Base-by-base conservation (phyloP, 176 grass and related monocot species). In the Puya raimondii region DNA sequence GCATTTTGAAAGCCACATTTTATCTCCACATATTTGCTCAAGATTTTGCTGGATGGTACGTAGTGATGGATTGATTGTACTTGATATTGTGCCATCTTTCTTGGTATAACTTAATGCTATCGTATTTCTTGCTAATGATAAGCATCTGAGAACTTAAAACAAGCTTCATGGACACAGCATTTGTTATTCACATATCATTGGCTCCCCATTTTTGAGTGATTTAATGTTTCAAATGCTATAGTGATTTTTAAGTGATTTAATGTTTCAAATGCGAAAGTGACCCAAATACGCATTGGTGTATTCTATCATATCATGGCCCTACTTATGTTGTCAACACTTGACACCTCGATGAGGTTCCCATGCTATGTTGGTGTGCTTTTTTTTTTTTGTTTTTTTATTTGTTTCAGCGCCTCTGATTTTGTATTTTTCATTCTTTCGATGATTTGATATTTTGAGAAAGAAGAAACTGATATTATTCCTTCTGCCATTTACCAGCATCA, bases 401-500 rank as follows among this genome's bases (percentile, higher is more conserved):
- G 1, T 26, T 26, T 26, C 25, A 26, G 25, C 25, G 25, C 25
- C 25, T 26, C 25, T 26, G 25, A 26, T 26, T 26, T 26, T 26
- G 25, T 26, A 26, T 26, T 26, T 26, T 17, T 23, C 57, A 12
- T 49, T 70, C 2, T 58, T 58, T 18, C 6, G 2, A 26, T 26
- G 25, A 26, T 26, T 17, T 20, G 53, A 58, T 58, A 58, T 18
- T 58, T 58, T 58, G 53, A 18, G 53, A 70, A 70, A 25, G 47
- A 67, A 63, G 16, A 23, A 10, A 26, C 10, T 71, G 61, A 64
- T 49, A 61, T 78, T 18, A 14, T 67, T 48, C 18, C 51, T 42
- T 13, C 49, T 47, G 26, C 15, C 77, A 7, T 68, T 72, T 76
- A 65, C 49, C 79, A 96, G 92, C 70, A 70, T 76, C 71, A 91